Evolutionary conservation across 176 grass and related monocot species (phyloP), one percentile per base, ranked within the genome.

Genomic region (Avena atlantica): DNA sequence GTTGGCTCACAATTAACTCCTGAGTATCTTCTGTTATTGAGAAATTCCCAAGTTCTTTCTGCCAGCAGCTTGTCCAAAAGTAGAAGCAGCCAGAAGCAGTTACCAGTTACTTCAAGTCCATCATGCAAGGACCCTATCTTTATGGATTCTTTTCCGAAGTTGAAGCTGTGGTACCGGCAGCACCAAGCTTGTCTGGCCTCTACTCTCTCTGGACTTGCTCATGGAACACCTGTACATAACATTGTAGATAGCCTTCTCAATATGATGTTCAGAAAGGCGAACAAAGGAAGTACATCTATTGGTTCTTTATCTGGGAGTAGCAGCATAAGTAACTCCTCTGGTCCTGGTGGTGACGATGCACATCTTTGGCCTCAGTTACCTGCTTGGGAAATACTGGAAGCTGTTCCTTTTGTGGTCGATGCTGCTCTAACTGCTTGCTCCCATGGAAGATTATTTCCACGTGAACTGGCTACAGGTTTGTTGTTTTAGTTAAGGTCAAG

Each of bases 111-210:
- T 82, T 85, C 84, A 76, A 81, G 52, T 29, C 78, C 59, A 80
- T 78, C 91, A 60, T 90, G 86, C 70, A 48, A 64, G 80, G 78
- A 90, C 85, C 92, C 92, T 79, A 89, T 99, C 81, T 98, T 96
- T 88, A 89, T 99, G 57, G 94, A 99, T 88, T 96, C 89, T 2
- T 99, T 99, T 88, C 97, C 92, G 25, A 99, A 99, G 89, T 90
- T 99, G 81, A 96, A 96, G 71, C 75, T 91, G 58, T 99, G 97
- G 97, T 94, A 99, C 48, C 83, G 85, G 76, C 97, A 96, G 60
- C 94, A 99, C 82, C 97, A 99, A 89, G 97, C 97, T 90, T 99
- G 97, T 87, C 83, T 99, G 79, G 97, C 97, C 36, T 99, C 97
- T 77, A 96, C 97, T 77, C 93, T 99, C 81, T 96, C 92, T 83